Percentiles rank a stretch among this genome's conserved stretches.
phyloP scores from a whole-genome alignment of 192 early-diverging fungal genomes.

The Entomortierella chlamydospora region DNA sequence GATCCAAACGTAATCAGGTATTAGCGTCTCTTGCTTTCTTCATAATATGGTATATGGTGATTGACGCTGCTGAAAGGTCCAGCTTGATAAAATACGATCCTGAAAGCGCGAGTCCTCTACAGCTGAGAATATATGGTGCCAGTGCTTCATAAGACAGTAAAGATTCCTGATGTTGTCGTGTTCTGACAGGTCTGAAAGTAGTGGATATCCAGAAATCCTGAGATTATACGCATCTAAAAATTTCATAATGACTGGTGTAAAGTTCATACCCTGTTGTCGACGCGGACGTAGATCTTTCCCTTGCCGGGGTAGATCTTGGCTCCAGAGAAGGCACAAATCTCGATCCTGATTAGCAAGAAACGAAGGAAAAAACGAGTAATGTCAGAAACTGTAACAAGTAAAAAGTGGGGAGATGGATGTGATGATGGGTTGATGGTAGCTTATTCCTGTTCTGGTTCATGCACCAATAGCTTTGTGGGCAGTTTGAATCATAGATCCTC shows the following conservation, averaged over 20 bases:
- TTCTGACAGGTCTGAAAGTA: background rate
- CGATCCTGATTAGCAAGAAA: constrained; percentile 69
- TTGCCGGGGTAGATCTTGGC: constrained; percentile 99
- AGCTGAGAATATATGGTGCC: too few species aligned
- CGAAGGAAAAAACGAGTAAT: background rate
- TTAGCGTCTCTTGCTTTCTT: too few species aligned
- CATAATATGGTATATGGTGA: too few species aligned
- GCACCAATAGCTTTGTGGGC: background rate
- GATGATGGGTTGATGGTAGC: background rate
- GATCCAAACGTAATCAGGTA: background rate
- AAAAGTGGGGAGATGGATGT: background rate
- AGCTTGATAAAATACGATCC: too few species aligned
- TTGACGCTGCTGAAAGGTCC: too few species aligned
- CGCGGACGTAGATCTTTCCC: constrained; percentile 93
- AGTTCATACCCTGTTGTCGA: constrained; percentile 84
- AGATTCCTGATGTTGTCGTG: background rate
- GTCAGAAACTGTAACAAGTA: background rate
- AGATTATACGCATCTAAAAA: background rate
- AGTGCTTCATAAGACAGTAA: too few species aligned
- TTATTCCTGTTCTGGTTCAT: background rate
- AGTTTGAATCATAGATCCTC: constrained; percentile 7
- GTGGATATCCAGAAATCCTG: too few species aligned
- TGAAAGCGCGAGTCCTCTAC: too few species aligned
- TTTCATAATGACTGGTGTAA: background rate
- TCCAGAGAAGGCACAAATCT: constrained; percentile 97